Evolutionary conservation across 345 rosid species (phyloP).

Genomic region (Brassica rapa): DNA sequence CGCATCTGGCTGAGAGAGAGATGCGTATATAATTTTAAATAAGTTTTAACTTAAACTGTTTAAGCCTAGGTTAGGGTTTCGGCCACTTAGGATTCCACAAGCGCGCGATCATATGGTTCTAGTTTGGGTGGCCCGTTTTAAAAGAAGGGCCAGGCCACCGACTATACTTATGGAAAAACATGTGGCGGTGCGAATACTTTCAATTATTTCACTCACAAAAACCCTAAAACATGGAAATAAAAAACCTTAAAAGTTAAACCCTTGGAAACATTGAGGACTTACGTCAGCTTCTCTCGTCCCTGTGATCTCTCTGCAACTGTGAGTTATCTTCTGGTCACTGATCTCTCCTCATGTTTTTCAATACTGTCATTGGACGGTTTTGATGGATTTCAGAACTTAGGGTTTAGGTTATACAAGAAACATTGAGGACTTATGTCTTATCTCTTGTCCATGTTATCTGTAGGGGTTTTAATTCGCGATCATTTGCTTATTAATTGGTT

Average conservation of each 20-base stretch:
- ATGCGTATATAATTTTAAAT: neutral
- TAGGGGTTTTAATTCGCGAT: too few species aligned
- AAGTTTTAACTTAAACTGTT: neutral
- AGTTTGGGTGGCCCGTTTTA: neutral
- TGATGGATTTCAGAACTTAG: too few species aligned
- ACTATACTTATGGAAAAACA: neutral
- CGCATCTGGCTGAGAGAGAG: neutral
- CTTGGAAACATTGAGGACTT: neutral
- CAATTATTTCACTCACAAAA: neutral
- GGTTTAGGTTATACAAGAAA: too few species aligned
- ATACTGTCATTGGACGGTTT: neutral
- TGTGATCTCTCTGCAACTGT: neutral
- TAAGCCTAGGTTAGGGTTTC: neutral
- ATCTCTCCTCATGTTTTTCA: neutral
- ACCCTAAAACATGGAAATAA: neutral
- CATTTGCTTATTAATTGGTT: neutral
- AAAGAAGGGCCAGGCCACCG: neutral
- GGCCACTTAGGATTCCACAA: neutral
- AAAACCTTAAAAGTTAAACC: neutral
- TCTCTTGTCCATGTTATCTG: too few species aligned
- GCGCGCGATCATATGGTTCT: neutral
- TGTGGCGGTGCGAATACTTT: neutral
- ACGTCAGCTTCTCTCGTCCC: too few species aligned
- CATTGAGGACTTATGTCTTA: too few species aligned
- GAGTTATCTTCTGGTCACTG: neutral